Percentiles rank a stretch among this genome's conserved stretches.
Conservation (phyloP, 805 yeast genomes). For the Lachancea dasiensis region DNA sequence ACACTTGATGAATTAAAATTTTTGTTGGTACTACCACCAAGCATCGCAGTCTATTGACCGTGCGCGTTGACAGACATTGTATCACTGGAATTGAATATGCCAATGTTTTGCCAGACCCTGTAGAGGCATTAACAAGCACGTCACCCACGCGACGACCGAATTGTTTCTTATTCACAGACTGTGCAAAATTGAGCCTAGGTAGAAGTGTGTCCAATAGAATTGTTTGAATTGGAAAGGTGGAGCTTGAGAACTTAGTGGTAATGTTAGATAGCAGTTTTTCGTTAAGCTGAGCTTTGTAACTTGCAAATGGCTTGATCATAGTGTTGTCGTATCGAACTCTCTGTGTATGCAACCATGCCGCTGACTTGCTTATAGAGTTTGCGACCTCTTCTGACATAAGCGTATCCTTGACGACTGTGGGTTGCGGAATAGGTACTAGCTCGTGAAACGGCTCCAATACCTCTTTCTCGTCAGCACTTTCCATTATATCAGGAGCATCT, state of each 20-base stretch:
- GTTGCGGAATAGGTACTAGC: constrained; percentile 81
- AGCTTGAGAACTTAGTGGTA: constrained; percentile 19
- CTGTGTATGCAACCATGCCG: constrained; percentile 29
- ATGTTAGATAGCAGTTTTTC: constrained; percentile 33
- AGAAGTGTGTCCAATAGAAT: constrained; percentile 24
- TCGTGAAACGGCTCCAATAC: constrained; percentile 34
- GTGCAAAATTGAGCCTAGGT: constrained; percentile 23
- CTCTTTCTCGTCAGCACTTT: constrained; percentile 16
- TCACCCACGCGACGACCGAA: constrained; percentile 63
- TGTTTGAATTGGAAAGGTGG: constrained; percentile 33
- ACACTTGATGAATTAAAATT: constrained; percentile 80
- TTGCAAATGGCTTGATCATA: constrained; percentile 22
- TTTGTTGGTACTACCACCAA: constrained; percentile 84
- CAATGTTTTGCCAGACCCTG: constrained; percentile 94
- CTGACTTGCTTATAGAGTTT: constrained; percentile 39
- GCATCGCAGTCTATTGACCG: constrained; percentile 69
- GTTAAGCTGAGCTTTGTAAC: constrained; percentile 17
- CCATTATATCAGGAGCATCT: constrained; percentile 15
- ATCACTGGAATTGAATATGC: constrained; percentile 83
- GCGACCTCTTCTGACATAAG: constrained; percentile 19
- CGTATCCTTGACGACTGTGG: constrained; percentile 40
- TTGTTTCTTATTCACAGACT: constrained; percentile 27
- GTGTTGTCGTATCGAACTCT: constrained; percentile 27
- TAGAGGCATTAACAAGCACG: constrained; percentile 82
- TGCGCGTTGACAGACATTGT: constrained; percentile 54